Percentiles rank a stretch among this genome's conserved stretches.
Conservation (phyloP, 306 rosid species). For the Oxytropis ochrocephala region DNA sequence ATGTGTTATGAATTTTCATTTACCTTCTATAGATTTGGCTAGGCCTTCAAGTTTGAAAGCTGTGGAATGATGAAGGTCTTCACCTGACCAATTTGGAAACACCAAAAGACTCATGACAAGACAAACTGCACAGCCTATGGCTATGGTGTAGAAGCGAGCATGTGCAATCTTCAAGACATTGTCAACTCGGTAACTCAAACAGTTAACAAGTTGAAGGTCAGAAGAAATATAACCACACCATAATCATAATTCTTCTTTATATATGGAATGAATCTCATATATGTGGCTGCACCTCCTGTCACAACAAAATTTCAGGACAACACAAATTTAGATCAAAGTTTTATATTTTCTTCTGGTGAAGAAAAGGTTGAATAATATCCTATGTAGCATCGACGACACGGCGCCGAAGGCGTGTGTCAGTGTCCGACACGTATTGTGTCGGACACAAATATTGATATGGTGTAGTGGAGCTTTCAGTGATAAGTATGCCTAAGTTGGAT, state of each 20-base stretch:
- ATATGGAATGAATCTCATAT: slow-evolving; percentile 68
- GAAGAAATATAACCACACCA: slow-evolving; percentile 69
- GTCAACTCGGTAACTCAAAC: slow-evolving; percentile 55
- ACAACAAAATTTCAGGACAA: neutral
- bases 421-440: too few species aligned
- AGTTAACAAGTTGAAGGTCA: slow-evolving; percentile 75
- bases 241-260: slow-evolving; percentile 85
- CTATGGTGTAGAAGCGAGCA: slow-evolving; percentile 71
- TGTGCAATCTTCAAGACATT: slow-evolving; percentile 55
- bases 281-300: slow-evolving; percentile 74
- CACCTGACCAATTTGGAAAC: slow-evolving; percentile 90
- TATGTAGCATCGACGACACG: too few species aligned
- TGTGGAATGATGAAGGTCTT: slow-evolving; percentile 63
- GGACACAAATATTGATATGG: too few species aligned
- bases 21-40: slow-evolving; percentile 83
- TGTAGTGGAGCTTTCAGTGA: neutral
- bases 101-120: slow-evolving; percentile 66
- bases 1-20: neutral
- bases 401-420: too few species aligned
- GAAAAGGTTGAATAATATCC: too few species aligned
- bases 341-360: neutral
- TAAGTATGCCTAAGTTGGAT: neutral
- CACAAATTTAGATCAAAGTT: neutral
- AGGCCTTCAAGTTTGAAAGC: slow-evolving; percentile 71
- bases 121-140: slow-evolving; percentile 76